These are phyloP conservation scores for Dentipellis fragilis DNA, from an alignment of 768 basidiomycete species.

Conservation along the genomic window DNA sequence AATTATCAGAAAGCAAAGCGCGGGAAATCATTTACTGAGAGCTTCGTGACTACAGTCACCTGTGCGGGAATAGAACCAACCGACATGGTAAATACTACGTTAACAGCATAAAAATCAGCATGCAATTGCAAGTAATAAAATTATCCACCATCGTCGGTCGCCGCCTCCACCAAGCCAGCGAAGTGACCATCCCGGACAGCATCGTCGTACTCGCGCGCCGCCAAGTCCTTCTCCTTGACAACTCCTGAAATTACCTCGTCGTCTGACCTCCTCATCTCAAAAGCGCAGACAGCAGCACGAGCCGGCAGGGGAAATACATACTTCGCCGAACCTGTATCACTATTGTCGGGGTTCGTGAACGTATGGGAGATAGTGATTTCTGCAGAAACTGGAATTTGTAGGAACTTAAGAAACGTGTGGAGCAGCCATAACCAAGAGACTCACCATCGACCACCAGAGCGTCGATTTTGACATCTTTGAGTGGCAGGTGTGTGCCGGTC, in stretches of 20 bases:
- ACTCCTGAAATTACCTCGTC: conserved; percentile 33
- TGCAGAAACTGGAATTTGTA: neutral
- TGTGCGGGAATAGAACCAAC: conserved; percentile 40
- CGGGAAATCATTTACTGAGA: conserved; percentile 26
- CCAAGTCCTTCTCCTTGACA: conserved; percentile 38
- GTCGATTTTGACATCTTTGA: neutral
- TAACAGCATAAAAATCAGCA: neutral
- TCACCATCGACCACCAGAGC: neutral
- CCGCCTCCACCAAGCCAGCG: conserved; percentile 38
- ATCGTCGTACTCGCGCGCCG: conserved; percentile 28
- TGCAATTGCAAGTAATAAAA: neutral
- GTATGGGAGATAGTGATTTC: neutral
- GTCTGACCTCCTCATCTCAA: conserved; percentile 36
- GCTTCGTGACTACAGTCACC: conserved; percentile 27
- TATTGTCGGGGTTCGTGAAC: neutral
- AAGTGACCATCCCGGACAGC: conserved; percentile 30
- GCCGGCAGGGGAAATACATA: conserved; percentile 54
- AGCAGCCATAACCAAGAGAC: neutral
- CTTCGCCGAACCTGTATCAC: conserved; percentile 29
- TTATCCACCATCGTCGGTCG: conserved; percentile 40
- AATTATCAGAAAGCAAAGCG: neutral
- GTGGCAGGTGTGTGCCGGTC: neutral
- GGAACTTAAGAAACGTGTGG: neutral
- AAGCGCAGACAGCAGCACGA: conserved; percentile 43
- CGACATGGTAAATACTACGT: conserved; percentile 46